Evolutionary conservation across 139 green algal species (phyloP).

Genomic region (Deuterostichococcus epilithicus): DNA sequence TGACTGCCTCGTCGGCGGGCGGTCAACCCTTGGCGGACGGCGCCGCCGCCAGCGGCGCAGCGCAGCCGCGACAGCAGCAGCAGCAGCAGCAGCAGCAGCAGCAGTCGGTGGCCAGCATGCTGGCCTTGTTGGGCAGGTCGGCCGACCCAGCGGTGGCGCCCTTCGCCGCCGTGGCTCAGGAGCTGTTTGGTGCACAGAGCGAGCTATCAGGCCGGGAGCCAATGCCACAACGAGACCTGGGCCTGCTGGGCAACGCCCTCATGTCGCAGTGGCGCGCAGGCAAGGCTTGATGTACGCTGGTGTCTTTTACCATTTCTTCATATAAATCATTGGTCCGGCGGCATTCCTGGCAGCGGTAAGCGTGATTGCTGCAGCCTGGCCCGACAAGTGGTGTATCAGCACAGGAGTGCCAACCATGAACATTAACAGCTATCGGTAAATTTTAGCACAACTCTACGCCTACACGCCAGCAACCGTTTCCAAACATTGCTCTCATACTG

Average conservation of each 20-base stretch:
- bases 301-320: too few species aligned
- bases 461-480: too few species aligned
- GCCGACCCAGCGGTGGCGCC: conserved; percentile 22
- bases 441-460: too few species aligned
- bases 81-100: conserved; percentile 7
- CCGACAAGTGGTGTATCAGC: too few species aligned
- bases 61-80: conserved; percentile 22
- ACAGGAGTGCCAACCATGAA: too few species aligned
- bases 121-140: conserved; percentile 20
- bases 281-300: too few species aligned
- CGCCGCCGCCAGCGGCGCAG: neutral
- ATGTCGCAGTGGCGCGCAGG: conserved; percentile 39
- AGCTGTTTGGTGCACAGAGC: conserved; percentile 3
- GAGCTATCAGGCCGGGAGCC: neutral
- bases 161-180: conserved; percentile 21
- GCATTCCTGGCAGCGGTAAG: too few species aligned
- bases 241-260: conserved; percentile 44
- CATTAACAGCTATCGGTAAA: too few species aligned
- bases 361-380: too few species aligned
- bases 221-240: conserved; percentile 21
- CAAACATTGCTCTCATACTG: too few species aligned
- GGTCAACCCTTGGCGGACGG: too few species aligned
- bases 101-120: conserved; percentile 16
- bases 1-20: neutral
- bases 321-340: too few species aligned